phyloP scores from a whole-genome alignment of 495 filamentous ascomycete genomes.

The Penicillium egyptiacum region DNA sequence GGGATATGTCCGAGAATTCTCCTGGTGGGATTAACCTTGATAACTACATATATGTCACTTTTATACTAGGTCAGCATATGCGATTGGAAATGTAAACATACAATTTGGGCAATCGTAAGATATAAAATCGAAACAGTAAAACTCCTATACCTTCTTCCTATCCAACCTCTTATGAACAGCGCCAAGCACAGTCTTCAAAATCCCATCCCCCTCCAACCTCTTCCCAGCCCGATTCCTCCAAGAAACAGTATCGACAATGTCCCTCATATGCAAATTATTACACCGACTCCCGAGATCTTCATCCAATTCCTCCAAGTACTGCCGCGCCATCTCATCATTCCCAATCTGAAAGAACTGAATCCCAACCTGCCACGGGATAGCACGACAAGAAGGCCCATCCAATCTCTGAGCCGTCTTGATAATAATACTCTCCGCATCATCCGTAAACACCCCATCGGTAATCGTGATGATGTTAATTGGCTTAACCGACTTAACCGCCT shows the following conservation, averaged over 20 bases:
- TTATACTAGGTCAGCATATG: background rate
- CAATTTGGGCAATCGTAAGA: too few species aligned
- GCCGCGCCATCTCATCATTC: constrained; percentile 61
- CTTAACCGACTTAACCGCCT: constrained; percentile 76
- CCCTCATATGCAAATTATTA: constrained; percentile 57
- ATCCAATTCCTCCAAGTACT: constrained; percentile 72
- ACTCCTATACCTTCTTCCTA: constrained; percentile 15
- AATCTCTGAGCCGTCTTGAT: constrained; percentile 65
- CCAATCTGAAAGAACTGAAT: constrained; percentile 98
- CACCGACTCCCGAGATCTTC: constrained; percentile 62
- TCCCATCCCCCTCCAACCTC: constrained; percentile 61
- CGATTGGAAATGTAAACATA: too few species aligned
- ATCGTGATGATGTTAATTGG: constrained; percentile 93
- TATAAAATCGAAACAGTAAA: too few species aligned
- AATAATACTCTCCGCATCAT: constrained; percentile 76
- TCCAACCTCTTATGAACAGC: constrained; percentile 58
- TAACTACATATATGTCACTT: too few species aligned
- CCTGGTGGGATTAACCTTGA: too few species aligned
- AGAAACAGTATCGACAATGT: constrained; percentile 93
- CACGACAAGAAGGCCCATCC: constrained; percentile 58
- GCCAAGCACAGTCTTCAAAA: constrained; percentile 83
- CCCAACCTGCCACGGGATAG: constrained; percentile 82
- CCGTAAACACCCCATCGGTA: constrained; percentile 84
- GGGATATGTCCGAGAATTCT: background rate
- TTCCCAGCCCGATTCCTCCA: constrained; percentile 53